Percentiles rank a stretch among this genome's conserved stretches.
phyloP scores from a whole-genome alignment of 768 basidiomycete genomes.

The Serendipita sp. region DNA sequence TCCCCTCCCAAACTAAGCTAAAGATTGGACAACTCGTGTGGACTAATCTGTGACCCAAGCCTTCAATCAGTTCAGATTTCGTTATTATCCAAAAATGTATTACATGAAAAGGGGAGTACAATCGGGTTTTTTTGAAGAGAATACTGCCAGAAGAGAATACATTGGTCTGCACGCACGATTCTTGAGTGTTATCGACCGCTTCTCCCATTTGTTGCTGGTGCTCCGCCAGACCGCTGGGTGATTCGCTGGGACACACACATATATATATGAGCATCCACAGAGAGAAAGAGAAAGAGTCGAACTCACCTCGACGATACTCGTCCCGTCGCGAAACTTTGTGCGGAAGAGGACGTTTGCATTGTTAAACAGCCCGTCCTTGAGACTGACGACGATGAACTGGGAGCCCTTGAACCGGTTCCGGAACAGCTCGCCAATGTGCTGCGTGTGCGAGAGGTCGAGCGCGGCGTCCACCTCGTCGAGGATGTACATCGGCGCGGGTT shows the following conservation, averaged over 20 bases:
- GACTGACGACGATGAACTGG: slow-evolving; percentile 93
- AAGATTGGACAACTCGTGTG: no score
- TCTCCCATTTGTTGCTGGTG: background rate
- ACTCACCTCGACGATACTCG: slow-evolving; percentile 60
- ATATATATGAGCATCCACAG: background rate
- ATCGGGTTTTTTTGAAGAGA: no score
- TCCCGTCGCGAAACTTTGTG: slow-evolving; percentile 87
- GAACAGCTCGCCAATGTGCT: slow-evolving; percentile 98
- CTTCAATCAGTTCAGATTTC: no score
- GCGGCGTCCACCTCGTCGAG: slow-evolving; percentile 98
- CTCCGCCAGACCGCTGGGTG: background rate
- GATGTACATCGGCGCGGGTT: slow-evolving; percentile 98
- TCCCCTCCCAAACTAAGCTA: no score
- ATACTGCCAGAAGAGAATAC: no score
- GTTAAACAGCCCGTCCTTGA: slow-evolving; percentile 94
- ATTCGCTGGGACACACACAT: background rate
- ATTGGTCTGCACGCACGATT: no score
- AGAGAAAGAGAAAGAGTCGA: background rate
- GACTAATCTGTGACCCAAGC: no score
- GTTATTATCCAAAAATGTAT: no score
- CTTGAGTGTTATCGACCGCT: background rate
- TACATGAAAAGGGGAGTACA: no score
- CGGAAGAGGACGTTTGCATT: slow-evolving; percentile 95
- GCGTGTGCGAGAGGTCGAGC: slow-evolving; percentile 87
- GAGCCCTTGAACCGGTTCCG: slow-evolving; percentile 91